Evolutionary conservation across 441 rosid genomes (phyloP).

Genomic region (Omphalea diandra): DNA sequence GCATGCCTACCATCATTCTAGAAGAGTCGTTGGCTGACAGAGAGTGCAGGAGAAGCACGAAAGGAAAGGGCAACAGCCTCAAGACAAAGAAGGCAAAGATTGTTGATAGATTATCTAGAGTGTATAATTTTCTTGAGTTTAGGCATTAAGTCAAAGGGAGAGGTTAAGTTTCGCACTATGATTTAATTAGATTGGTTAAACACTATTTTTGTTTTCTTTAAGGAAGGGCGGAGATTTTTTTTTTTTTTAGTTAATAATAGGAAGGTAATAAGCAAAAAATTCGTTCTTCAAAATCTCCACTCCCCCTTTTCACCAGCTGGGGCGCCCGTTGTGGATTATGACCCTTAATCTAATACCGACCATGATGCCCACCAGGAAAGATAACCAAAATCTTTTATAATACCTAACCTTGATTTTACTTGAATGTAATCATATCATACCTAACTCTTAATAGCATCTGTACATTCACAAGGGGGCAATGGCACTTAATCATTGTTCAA

Average conservation of each 20-base stretch:
- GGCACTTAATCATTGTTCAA: constrained; percentile 12
- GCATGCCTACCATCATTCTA: constrained; percentile 21
- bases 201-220: too few relatives aligned
- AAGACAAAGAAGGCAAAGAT: constrained; percentile 22
- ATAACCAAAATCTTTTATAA: constrained; percentile 20
- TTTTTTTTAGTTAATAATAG: too few relatives aligned
- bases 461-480: neutral
- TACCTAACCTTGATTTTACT: constrained; percentile 28
- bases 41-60: constrained; percentile 26
- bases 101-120: too few relatives aligned
- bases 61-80: constrained; percentile 11
- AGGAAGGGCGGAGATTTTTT: too few relatives aligned
- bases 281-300: too few relatives aligned
- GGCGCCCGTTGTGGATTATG: constrained; percentile 10
- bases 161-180: too few relatives aligned
- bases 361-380: neutral
- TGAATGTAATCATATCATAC: constrained; percentile 22
- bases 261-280: too few relatives aligned
- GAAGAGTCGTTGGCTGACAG: constrained; percentile 25
- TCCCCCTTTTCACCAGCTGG: too few relatives aligned
- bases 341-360: constrained; percentile 9
- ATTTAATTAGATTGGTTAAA: too few relatives aligned
- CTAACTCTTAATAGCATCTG: constrained; percentile 43
- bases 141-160: too few relatives aligned
- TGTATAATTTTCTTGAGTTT: too few relatives aligned